Evolutionary conservation across 805 yeast genomes (phyloP).

Genomic region (Metschnikowia gelsemii): DNA sequence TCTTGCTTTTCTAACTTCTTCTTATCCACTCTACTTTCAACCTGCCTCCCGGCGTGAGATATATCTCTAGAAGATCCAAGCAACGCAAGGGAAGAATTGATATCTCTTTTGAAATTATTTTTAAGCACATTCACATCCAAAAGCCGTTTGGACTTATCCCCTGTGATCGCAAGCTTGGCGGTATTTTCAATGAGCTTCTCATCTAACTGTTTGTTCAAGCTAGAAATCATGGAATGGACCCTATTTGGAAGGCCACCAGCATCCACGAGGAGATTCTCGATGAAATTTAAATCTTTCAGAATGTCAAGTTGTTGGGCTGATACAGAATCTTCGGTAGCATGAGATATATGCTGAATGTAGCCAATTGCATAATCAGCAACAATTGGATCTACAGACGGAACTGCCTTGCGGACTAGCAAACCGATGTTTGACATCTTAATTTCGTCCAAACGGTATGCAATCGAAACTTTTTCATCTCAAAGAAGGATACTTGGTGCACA

Average conservation of each 20-base stretch:
- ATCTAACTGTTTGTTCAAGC: constrained; percentile 48
- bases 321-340: constrained; percentile 78
- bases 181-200: constrained; percentile 62
- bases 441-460: not conserved
- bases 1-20: constrained; percentile 97
- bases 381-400: constrained; percentile 79
- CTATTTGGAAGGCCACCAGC: constrained; percentile 77
- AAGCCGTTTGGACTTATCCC: constrained; percentile 85
- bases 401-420: constrained; percentile 77
- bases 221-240: constrained; percentile 48
- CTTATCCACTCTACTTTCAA: constrained; percentile 93
- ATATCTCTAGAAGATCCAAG: constrained; percentile 80
- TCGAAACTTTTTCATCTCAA: not conserved
- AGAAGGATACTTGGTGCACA: constrained; percentile 2
- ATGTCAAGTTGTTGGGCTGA: constrained; percentile 70
- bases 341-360: constrained; percentile 78
- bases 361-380: constrained; percentile 92
- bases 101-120: constrained; percentile 65
- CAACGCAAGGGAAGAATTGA: constrained; percentile 71
- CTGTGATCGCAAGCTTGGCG: constrained; percentile 73
- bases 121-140: constrained; percentile 70
- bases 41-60: constrained; percentile 86
- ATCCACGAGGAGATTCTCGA: constrained; percentile 61
- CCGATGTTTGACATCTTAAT: constrained; percentile 40
- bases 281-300: constrained; percentile 63